Evolutionary conservation across 2,329 filamentous ascomycete genomes (phyloP).

Genomic region (Colletotrichum lini): DNA sequence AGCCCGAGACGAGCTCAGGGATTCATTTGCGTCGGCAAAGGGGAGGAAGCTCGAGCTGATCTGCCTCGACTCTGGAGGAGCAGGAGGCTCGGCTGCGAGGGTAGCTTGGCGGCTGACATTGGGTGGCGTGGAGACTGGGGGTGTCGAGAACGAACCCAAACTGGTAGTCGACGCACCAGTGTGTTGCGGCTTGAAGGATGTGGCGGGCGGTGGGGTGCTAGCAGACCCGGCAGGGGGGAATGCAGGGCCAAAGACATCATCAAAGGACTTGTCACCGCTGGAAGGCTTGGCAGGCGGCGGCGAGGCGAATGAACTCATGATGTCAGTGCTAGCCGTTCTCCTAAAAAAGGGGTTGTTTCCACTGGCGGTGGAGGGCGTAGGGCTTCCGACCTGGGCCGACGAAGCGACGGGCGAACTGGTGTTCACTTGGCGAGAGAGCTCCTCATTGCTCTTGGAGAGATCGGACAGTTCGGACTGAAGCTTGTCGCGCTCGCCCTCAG

Average conservation of each 20-base stretch:
- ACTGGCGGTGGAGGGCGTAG: conserved; percentile 76
- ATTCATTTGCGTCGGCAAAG: conserved; percentile 76
- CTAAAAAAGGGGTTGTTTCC: conserved; percentile 97
- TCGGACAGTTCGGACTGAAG: conserved; percentile 84
- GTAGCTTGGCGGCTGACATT: conserved; percentile 74
- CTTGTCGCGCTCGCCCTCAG: conserved; percentile 90
- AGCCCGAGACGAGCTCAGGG: conserved; percentile 82
- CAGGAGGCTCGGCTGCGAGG: conserved; percentile 67
- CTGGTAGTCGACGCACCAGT: conserved; percentile 71
- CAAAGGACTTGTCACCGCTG: conserved; percentile 79
- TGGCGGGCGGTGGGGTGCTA: conserved; percentile 63
- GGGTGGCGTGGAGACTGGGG: conserved; percentile 71
- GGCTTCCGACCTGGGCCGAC: conserved; percentile 74
- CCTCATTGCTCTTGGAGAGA: conserved; percentile 74
- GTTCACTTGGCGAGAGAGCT: conserved; percentile 67
- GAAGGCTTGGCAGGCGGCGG: conserved; percentile 60
- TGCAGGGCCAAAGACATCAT: conserved; percentile 86
- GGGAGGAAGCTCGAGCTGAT: conserved; percentile 84
- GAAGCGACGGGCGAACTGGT: conserved; percentile 64
- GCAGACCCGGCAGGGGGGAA: conserved; percentile 63
- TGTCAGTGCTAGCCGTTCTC: conserved; percentile 73
- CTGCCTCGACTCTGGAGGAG: conserved; percentile 81
- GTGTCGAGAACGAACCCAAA: conserved; percentile 65
- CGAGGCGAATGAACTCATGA: conserved; percentile 68
- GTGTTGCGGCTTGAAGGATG: conserved; percentile 74